These are phyloP conservation scores for Camelina hispida DNA, from an alignment of 345 rosid species.

Conservation along the genomic window DNA sequence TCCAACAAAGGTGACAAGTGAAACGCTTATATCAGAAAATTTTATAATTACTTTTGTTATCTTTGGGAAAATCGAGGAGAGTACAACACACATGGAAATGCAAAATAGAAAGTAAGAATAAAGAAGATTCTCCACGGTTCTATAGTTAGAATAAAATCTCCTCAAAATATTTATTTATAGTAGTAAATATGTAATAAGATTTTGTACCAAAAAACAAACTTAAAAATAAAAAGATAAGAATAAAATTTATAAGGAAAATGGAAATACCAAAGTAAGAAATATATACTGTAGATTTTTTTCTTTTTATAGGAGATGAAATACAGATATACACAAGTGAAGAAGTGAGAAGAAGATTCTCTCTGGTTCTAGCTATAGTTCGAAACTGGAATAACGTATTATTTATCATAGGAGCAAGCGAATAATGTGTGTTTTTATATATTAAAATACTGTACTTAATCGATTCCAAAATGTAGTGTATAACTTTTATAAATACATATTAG, in stretches of 20 bases:
- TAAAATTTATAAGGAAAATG: too few species aligned
- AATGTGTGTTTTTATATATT: not conserved
- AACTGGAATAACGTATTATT: not conserved
- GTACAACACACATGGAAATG: not conserved
- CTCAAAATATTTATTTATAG: conserved; percentile 1
- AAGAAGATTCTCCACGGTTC: conserved; percentile 20
- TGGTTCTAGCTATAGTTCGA: not conserved
- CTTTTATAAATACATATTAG: too few species aligned
- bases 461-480: not conserved
- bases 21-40: not conserved
- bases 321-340: not conserved
- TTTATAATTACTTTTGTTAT: too few species aligned
- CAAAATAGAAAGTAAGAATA: not conserved
- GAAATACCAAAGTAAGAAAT: too few species aligned
- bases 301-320: not conserved
- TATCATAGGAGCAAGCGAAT: not conserved
- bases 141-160: not conserved
- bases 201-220: too few species aligned
- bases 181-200: not conserved
- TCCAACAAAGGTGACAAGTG: not conserved
- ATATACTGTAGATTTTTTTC: too few species aligned
- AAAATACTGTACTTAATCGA: not conserved
- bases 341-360: conserved; percentile 9
- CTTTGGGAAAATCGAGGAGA: too few species aligned
- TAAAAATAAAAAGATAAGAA: too few species aligned